Evolutionary conservation across 805 yeast species (phyloP), one percentile per base, ranked within the genome.

Genomic region (Kluyveromyces lactis): DNA sequence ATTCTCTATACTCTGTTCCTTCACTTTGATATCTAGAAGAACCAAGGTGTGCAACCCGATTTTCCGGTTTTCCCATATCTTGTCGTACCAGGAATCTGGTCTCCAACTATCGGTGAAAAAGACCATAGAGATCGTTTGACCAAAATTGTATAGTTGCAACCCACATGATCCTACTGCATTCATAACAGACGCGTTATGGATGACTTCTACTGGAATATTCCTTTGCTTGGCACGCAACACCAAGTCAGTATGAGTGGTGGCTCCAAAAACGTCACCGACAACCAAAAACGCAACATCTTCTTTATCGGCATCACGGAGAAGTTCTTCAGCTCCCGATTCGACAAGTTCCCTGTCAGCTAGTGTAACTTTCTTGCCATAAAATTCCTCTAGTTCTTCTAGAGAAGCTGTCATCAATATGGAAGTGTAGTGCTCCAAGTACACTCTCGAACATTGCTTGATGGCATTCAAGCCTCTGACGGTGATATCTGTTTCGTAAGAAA

Each of bases 91-190:
- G 30, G 95, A 82, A 60, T 90, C 97, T 1, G 98, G 98, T 61
- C 86, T 82, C 97, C 98, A 90, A 42, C 69, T 67, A 16, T 90
- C 97, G 19, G 95, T 89, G 71, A 92, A 90, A 59, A 92, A 92
- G 2, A 92, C 97, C 59, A 92, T 69, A 1, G 96, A 86, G n/a
- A 90, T 90, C 9, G 97, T 87, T 66, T 92, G 97, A 8, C 98
- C 98, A 63, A 89, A 90, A 52, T 82, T 87, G 63, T 90, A 90
- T 43, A 90, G 69, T 62, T 90, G 98, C 48, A 92, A 72, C 17
- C 98, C 98, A 67, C 97, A 87, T 1, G 97, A 95, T 15, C 98
- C 98, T 18, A 90, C 95, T 0, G 97, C 98, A 58, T 90, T 90
- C 96, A 92, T 87, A 10, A 90, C 92, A 13, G 95, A 84, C 1